phyloP scores from a whole-genome alignment of 371 early-diverging fungal genomes.

The Vairimorpha apis region DNA sequence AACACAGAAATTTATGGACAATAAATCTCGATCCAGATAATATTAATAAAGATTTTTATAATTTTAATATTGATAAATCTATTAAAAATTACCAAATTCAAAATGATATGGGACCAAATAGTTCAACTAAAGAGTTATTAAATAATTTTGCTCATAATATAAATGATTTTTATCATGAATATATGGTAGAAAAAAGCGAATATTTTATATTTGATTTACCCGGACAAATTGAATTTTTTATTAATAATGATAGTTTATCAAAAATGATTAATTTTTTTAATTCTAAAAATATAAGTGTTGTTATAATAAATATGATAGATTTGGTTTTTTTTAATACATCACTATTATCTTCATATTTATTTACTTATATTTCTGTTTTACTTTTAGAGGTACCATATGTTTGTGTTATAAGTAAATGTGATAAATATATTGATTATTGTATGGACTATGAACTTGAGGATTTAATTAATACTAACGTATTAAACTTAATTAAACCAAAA shows the following conservation, averaged over 20 bases:
- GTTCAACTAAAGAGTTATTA: conserved; percentile 35
- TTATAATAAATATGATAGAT: conserved; percentile 42
- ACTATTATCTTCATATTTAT: conserved; percentile 42
- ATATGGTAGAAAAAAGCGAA: conserved; percentile 15
- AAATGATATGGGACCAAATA: conserved; percentile 42
- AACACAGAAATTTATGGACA: conserved; percentile 29
- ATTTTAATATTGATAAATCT: conserved; percentile 21
- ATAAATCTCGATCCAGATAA: conserved; percentile 54
- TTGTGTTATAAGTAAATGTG: conserved; percentile 47
- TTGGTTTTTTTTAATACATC: conserved; percentile 32
- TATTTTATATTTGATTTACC: conserved; percentile 51
- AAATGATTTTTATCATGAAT: conserved; percentile 24
- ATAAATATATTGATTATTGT: conserved; percentile 23
- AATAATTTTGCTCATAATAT: conserved; percentile 21
- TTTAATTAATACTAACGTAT: background rate
- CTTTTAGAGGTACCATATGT: conserved; percentile 39
- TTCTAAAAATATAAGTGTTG: conserved; percentile 28
- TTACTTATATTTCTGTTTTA: conserved; percentile 22
- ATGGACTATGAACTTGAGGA: conserved; percentile 10
- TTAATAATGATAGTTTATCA: conserved; percentile 10
- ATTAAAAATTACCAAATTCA: conserved; percentile 24
- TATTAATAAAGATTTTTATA: conserved; percentile 9
- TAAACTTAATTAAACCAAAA: conserved; percentile 1
- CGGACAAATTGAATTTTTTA: conserved; percentile 53
- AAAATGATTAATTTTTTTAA: conserved; percentile 11